Conservation (phyloP, 2,329 filamentous ascomycete species). For the Hymenoscyphus fraxineus region DNA sequence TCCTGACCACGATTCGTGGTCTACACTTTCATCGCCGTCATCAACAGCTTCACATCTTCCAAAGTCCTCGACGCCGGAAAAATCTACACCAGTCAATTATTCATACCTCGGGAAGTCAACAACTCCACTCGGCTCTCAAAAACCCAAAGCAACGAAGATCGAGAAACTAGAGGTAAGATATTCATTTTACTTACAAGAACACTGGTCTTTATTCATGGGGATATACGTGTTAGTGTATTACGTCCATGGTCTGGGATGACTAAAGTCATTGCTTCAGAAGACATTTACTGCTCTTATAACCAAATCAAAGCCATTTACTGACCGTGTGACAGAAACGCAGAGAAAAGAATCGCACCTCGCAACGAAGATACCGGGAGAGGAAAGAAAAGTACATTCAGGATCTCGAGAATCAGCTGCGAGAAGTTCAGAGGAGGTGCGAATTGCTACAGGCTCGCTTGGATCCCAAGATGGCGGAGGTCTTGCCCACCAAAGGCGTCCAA, state of each 20-base stretch:
- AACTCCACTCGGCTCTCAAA: not conserved
- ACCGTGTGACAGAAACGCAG: slow-evolving; percentile 10
- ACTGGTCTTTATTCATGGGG: no score
- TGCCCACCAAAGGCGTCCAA: not conserved
- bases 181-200: not conserved
- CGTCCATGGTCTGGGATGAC: no score
- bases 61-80: not conserved
- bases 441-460: not conserved
- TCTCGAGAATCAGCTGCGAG: slow-evolving; percentile 14
- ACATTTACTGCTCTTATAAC: not conserved
- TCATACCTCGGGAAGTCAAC: not conserved
- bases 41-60: slow-evolving; percentile 6
- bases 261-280: no score
- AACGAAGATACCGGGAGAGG: slow-evolving; percentile 15
- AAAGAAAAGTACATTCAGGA: slow-evolving; percentile 19
- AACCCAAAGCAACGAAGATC: slow-evolving; percentile 5
- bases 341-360: slow-evolving; percentile 19
- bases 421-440: slow-evolving; percentile 8
- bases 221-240: no score
- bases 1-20: slow-evolving; percentile 4
- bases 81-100: not conserved
- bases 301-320: not conserved
- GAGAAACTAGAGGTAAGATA: slow-evolving; percentile 15
- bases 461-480: not conserved
- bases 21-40: slow-evolving; percentile 4